Conservation (phyloP, 768 basidiomycete genomes). For the Lactifluus subvellereus region DNA sequence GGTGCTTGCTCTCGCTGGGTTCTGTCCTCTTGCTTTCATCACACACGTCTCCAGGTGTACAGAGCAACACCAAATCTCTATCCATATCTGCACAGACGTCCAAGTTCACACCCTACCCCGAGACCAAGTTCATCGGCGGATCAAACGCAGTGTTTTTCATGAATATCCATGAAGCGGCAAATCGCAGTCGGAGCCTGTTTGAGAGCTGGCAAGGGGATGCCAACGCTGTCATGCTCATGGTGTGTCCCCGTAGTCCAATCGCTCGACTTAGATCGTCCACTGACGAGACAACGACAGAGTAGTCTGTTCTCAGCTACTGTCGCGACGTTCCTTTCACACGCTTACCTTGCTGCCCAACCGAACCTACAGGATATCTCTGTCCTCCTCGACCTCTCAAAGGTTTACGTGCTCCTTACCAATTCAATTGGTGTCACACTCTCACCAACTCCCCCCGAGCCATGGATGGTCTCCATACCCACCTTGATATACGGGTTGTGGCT, state of each 20-base stretch:
- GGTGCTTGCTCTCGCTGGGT: background rate
- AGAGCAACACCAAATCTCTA: background rate
- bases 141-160: background rate
- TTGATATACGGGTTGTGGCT: constrained; percentile 2
- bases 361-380: background rate
- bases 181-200: background rate
- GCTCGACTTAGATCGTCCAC: background rate
- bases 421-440: background rate
- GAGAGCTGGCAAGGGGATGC: background rate
- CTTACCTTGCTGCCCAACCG: background rate
- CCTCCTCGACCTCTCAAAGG: background rate
- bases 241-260: background rate
- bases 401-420: background rate
- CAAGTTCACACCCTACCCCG: background rate
- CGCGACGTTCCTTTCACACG: background rate
- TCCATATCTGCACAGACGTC: background rate
- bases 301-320: background rate
- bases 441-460: background rate
- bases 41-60: background rate
- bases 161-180: background rate
- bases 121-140: background rate
- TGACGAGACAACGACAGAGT: background rate
- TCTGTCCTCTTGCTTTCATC: background rate
- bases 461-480: background rate
- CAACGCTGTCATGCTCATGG: constrained; percentile 2